These are phyloP conservation scores for Gynochthodes officinalis DNA, from an alignment of 257 asterid species.

Conservation along the genomic window DNA sequence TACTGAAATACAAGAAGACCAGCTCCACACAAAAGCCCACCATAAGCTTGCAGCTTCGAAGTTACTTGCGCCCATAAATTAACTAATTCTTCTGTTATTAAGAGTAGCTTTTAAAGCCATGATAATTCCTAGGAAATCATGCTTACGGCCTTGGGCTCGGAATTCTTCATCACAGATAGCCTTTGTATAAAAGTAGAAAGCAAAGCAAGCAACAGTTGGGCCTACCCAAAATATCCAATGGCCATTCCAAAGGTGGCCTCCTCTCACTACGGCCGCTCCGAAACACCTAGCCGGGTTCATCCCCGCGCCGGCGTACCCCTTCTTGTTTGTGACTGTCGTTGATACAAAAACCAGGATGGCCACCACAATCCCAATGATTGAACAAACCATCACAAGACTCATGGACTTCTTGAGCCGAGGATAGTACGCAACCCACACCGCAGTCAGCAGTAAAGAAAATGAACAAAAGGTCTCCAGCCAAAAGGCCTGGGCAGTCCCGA, in stretches of 20 bases:
- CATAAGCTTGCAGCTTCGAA: too few species aligned
- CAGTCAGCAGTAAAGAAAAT: neutral
- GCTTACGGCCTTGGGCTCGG: neutral
- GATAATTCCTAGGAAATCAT: slow-evolving; percentile 31
- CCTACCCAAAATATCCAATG: slow-evolving; percentile 9
- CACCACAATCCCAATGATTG: neutral
- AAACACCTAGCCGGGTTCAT: slow-evolving; percentile 13
- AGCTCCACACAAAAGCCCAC: too few species aligned
- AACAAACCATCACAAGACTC: neutral
- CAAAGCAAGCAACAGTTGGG: slow-evolving; percentile 3
- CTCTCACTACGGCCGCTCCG: slow-evolving; percentile 5
- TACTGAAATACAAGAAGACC: too few species aligned
- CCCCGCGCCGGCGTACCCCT: slow-evolving; percentile 8
- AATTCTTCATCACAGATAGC: neutral
- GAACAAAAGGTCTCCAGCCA: slow-evolving; percentile 9
- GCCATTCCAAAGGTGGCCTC: slow-evolving; percentile 8
- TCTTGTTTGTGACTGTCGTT: slow-evolving; percentile 1
- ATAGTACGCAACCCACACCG: slow-evolving; percentile 4
- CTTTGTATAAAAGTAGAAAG: slow-evolving; percentile 5
- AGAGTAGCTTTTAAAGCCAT: slow-evolving; percentile 26
- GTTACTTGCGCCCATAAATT: too few species aligned
- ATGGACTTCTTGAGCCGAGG: neutral
- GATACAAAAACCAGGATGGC: slow-evolving; percentile 8
- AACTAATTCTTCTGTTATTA: too few species aligned
- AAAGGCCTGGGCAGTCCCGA: slow-evolving; percentile 5